Conservation (phyloP, 176 grass and related monocot species). For the Avena eriantha region DNA sequence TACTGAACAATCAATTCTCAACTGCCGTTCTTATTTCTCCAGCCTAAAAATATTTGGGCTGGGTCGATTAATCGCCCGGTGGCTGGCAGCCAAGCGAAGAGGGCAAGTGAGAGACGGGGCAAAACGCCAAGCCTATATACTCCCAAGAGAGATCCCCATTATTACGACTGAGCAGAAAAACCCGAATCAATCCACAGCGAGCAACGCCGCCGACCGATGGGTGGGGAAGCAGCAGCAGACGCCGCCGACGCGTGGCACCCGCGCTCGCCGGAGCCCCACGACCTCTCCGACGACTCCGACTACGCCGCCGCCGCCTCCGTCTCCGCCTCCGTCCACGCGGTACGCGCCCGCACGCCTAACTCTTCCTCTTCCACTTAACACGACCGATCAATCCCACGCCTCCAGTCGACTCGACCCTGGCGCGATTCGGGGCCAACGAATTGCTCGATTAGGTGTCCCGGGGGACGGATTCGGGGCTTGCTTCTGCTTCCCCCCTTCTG, state of each 20-base stretch:
- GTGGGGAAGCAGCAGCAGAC: constrained; percentile 30
- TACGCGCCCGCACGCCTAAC: not conserved
- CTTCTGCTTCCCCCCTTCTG: not conserved
- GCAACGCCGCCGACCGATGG: constrained; percentile 41
- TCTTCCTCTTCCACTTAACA: not conserved
- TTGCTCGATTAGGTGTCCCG: constrained; percentile 29
- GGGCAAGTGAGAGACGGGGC: not conserved
- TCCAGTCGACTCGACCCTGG: too few relatives aligned
- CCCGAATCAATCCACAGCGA: constrained; percentile 14
- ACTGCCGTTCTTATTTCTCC: not conserved
- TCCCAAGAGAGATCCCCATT: not conserved
- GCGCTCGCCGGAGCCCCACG: constrained; percentile 69
- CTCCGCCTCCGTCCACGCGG: constrained; percentile 39
- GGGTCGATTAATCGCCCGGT: not conserved
- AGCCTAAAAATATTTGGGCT: not conserved
- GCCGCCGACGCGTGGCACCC: constrained; percentile 43
- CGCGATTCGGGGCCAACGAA: not conserved
- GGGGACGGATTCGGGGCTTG: not conserved
- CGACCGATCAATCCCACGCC: not conserved
- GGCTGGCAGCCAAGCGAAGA: not conserved
- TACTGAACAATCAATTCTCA: not conserved
- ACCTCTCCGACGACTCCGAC: constrained; percentile 95
- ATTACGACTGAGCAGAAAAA: not conserved
- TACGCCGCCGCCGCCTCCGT: constrained; percentile 82
- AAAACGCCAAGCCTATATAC: not conserved